phyloP scores from a whole-genome alignment of 768 basidiomycete species.

The Russula sp. region DNA sequence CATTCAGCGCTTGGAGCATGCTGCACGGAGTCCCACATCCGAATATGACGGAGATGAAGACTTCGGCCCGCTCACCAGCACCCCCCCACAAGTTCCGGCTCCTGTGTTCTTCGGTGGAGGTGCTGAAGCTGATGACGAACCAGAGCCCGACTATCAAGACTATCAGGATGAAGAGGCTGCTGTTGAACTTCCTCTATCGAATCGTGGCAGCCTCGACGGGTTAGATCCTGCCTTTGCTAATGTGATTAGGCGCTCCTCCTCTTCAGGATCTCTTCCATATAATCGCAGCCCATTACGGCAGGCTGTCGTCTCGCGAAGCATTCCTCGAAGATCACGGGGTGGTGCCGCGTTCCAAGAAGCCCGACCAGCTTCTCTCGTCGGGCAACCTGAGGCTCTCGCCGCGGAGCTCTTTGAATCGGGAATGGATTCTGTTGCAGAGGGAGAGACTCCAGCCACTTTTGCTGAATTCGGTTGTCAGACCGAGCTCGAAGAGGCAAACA shows the following conservation, averaged over 20 bases:
- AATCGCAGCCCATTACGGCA: slow-evolving; percentile 56
- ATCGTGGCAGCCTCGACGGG: slow-evolving; percentile 69
- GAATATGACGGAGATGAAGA: slow-evolving; percentile 23
- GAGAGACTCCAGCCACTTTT: slow-evolving; percentile 35
- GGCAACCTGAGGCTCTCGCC: slow-evolving; percentile 64
- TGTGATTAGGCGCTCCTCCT: slow-evolving; percentile 52
- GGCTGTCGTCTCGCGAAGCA: slow-evolving; percentile 43
- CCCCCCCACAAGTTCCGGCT: slow-evolving; percentile 15
- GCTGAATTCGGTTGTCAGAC: slow-evolving; percentile 64
- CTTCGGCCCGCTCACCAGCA: slow-evolving; percentile 12
- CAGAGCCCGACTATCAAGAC: slow-evolving; percentile 23
- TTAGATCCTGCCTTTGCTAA: slow-evolving; percentile 86
- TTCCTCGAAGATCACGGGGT: slow-evolving; percentile 50
- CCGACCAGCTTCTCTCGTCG: slow-evolving; percentile 63
- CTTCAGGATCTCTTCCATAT: slow-evolving; percentile 36
- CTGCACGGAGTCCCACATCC: slow-evolving; percentile 15
- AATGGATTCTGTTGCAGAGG: slow-evolving; percentile 37
- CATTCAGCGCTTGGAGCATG: slow-evolving; percentile 20
- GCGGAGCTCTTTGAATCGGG: slow-evolving; percentile 50
- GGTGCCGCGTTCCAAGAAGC: slow-evolving; percentile 65
- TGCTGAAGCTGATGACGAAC: slow-evolving; percentile 29
- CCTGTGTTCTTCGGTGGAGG: slow-evolving; percentile 15
- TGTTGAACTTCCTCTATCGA: slow-evolving; percentile 38
- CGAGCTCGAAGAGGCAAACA: slow-evolving; percentile 37
- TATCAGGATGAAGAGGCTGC: slow-evolving; percentile 31